Evolutionary conservation across 352 stramenopile species (phyloP), one percentile per base, ranked within the genome.

Genomic region (Saprolegnia diclina): DNA sequence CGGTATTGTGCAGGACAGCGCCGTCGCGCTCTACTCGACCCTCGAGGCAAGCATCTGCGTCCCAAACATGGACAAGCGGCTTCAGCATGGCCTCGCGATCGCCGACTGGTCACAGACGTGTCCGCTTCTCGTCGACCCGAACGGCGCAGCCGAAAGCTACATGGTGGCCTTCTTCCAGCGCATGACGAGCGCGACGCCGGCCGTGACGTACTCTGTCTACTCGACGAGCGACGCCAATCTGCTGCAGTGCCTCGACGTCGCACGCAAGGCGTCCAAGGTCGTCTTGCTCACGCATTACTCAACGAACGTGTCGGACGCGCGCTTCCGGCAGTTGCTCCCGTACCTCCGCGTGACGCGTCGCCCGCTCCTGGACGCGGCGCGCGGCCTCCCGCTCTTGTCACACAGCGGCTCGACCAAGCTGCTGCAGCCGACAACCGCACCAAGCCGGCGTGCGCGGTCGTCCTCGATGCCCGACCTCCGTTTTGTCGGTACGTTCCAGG

Each of bases 111-210:
- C 63, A 18, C 16, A 24, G 32, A 44, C 40, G 22, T 61, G 42
- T 14, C 63, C 63, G 19, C 53, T 69, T 3, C 45, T 69, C 18
- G 6, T 63, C 1, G 63, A 69, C 26, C 32, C 32, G 32, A 45
- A 24, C 38, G 63, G 63, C 1, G 6, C 61, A 14, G 63, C 50
- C 18, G 67, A 62, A 65, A 11, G 21, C 9, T 64, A 38, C 9
- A 35, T 87, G 61, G 76, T 92, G 6, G 71, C 80, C 5, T 97
- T 90, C 74, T 81, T 95, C 37, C 65, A 82, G 40, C 57, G 76
- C 67, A 32, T 53, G 21, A 46, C 76, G 40, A 97, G 98, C 65
- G 22, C 63, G 29, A 18, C 52, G 24, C 42, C 42, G 6, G 48
- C 24, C 48, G 29, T 56, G 10, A 14, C 14, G 14, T 52, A 63